Evolutionary conservation across 2,329 filamentous ascomycete genomes (phyloP).

Genomic region (Calonectria pauciramosa): DNA sequence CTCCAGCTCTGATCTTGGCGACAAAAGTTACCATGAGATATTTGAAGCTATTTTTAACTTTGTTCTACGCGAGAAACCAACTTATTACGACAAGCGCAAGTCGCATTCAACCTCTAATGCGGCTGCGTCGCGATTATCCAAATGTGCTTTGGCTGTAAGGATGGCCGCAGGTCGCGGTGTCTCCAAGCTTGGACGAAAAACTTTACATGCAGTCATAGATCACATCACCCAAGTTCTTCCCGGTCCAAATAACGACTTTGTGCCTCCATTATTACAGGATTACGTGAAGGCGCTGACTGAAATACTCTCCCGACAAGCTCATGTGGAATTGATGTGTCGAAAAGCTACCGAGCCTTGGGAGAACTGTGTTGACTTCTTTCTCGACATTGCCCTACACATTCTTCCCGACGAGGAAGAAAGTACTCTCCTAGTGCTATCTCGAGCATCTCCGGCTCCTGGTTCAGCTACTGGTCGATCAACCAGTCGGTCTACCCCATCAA

Average conservation of each 20-base stretch:
- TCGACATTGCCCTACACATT: slow-evolving; percentile 69
- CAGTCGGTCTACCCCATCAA: slow-evolving; percentile 46
- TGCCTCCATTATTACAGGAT: slow-evolving; percentile 78
- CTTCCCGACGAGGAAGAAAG: slow-evolving; percentile 56
- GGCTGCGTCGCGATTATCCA: slow-evolving; percentile 71
- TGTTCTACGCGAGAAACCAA: slow-evolving; percentile 75
- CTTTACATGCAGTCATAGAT: slow-evolving; percentile 82
- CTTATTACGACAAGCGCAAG: slow-evolving; percentile 69
- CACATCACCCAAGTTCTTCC: slow-evolving; percentile 85
- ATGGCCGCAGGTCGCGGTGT: slow-evolving; percentile 79
- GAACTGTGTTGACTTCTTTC: slow-evolving; percentile 78
- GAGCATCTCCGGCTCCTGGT: slow-evolving; percentile 63
- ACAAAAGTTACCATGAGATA: slow-evolving; percentile 85
- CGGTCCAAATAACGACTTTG: slow-evolving; percentile 70
- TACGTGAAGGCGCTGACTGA: slow-evolving; percentile 83
- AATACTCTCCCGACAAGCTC: slow-evolving; percentile 79
- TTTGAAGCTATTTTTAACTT: slow-evolving; percentile 85
- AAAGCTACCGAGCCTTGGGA: slow-evolving; percentile 74
- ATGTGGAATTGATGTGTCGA: slow-evolving; percentile 82
- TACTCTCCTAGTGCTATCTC: slow-evolving; percentile 50
- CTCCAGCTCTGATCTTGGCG: slow-evolving; percentile 65
- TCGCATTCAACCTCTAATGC: slow-evolving; percentile 60
- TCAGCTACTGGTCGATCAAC: slow-evolving; percentile 46
- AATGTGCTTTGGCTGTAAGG: slow-evolving; percentile 80
- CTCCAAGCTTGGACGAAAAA: slow-evolving; percentile 78